Conservation (phyloP, 148 eudicot genomes). For the Beta vulgaris region DNA sequence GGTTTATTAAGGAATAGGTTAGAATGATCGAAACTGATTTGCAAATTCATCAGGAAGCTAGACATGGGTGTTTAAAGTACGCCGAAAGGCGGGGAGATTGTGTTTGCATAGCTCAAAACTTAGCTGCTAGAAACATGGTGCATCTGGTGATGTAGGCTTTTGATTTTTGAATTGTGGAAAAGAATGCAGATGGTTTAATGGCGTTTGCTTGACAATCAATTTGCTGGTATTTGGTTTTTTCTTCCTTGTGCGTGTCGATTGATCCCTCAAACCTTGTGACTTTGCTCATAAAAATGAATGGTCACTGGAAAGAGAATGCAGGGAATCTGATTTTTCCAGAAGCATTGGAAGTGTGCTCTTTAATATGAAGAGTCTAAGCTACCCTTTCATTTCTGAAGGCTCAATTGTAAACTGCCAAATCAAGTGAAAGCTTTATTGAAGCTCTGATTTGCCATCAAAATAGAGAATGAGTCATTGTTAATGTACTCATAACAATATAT, state of each 20-base stretch:
- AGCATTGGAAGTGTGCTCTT: background rate
- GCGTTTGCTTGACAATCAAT: background rate
- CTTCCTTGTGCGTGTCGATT: background rate
- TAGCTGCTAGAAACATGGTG: background rate
- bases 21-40: background rate
- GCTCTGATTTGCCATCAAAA: background rate
- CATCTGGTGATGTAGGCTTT: background rate
- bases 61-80: background rate
- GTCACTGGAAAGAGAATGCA: background rate
- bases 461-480: background rate
- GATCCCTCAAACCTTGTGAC: background rate
- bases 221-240: background rate
- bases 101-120: background rate
- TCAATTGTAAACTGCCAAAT: background rate
- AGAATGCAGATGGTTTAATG: background rate
- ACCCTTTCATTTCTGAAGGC: background rate
- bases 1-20: background rate
- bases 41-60: background rate
- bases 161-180: background rate
- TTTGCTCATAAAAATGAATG: constrained; percentile 7
- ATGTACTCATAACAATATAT: background rate
- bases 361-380: background rate
- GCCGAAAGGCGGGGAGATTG: background rate
- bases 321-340: background rate
- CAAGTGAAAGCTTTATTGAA: background rate